Evolutionary conservation across 768 basidiomycete genomes (phyloP).

Genomic region (Chalciporus chontae): DNA sequence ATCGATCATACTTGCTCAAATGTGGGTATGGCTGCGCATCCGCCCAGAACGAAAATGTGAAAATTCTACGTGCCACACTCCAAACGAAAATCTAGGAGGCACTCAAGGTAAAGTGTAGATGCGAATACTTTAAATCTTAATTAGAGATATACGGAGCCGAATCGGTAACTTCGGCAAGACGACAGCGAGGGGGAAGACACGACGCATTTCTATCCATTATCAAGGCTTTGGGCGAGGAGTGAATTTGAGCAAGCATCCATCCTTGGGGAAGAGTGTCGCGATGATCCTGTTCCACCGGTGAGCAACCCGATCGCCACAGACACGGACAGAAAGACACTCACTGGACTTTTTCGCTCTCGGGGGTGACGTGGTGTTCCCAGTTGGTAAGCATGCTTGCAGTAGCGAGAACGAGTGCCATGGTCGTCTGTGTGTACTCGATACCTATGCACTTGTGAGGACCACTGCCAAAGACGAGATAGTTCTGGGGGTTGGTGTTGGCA

Average conservation of each 20-base stretch:
- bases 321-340: conserved; percentile 38
- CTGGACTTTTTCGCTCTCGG: conserved; percentile 76
- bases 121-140: conserved; percentile 15
- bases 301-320: neutral
- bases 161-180: neutral
- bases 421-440: conserved; percentile 88
- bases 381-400: conserved; percentile 77
- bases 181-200: neutral
- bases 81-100: neutral
- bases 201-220: neutral
- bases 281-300: conserved; percentile 58
- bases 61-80: neutral
- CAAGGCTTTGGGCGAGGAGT: conserved; percentile 48
- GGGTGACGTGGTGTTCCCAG: conserved; percentile 86
- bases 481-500: conserved; percentile 84
- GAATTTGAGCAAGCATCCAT: conserved; percentile 81
- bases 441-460: conserved; percentile 94
- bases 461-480: conserved; percentile 93
- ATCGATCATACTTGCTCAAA: no score
- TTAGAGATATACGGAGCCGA: conserved; percentile 11
- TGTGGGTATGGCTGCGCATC: no score
- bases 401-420: conserved; percentile 82
- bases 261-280: conserved; percentile 95
- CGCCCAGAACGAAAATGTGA: neutral
- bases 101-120: neutral